Evolutionary conservation across 768 basidiomycete species (phyloP), one percentile per base, ranked within the genome.

Genomic region (Boletus vinaceobasis): DNA sequence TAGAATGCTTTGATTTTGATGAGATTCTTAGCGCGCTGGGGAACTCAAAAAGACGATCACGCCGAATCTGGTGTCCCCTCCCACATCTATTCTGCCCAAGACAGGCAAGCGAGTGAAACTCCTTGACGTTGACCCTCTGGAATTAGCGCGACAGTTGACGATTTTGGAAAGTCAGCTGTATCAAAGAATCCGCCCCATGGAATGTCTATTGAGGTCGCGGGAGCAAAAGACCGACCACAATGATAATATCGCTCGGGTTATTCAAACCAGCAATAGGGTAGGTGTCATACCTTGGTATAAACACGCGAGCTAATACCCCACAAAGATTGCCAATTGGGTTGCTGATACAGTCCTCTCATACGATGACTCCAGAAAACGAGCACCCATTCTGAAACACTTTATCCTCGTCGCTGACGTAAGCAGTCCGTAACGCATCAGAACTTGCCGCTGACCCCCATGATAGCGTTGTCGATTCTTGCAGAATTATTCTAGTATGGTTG

Each of bases 401-500:
- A 95, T 99, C 62, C 79, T 79, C 57, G 79, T 96, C 39, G 96
- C 97, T 35, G 93, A 98, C 59, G 95, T 96, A 57, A 69, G 91
- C 77, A 2, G 37, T 29, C 23, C 31, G 9, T n/a, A 11, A 36
- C 9, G 31, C 53, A 13, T 27, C 40, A 13, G 31, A 44, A 33
- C 26, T 27, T 29, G 19, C 43, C 36, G 27, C 42, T 48, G 52
- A 53, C 36, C 29, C 40, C 44, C 50, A n/a, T 59, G 53, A 43
- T 59, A 98, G 95, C 90, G 91, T 31, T 96, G 95, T 69, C 89
- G 92, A 43, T 71, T 73, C 17, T 74, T 98, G 60, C 90, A 95
- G 70, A 98, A 98, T 73, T 98, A 93, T 73, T 95, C 94, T 19
- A 90, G 87, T n/a, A 92, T 98, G 87, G 91, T 93, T 55, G 93